phyloP scores from a whole-genome alignment of 2,329 filamentous ascomycete genomes.

The Thelonectria rubi region DNA sequence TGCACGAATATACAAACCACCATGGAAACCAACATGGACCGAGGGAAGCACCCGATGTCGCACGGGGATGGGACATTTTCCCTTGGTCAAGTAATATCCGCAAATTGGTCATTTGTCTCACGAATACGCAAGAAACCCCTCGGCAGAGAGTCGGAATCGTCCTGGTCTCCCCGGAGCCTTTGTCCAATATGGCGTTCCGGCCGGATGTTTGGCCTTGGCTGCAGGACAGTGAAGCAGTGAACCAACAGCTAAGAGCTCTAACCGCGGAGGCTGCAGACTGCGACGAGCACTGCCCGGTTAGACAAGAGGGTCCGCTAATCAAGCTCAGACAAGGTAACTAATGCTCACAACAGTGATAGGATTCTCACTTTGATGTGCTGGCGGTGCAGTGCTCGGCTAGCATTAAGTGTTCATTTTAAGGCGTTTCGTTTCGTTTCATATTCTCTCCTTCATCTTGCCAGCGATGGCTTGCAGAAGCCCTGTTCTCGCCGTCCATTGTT shows the following conservation, averaged over 20 bases:
- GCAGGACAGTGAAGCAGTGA: background rate
- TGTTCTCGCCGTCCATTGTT: no score
- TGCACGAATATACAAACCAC: background rate
- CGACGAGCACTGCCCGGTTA: background rate
- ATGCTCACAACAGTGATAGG: background rate
- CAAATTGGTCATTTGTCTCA: background rate
- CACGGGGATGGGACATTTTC: slow-evolving; percentile 27
- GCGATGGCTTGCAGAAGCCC: background rate
- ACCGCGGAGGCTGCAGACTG: background rate
- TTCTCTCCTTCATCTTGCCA: background rate
- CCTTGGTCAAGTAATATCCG: background rate
- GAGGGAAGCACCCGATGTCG: slow-evolving; percentile 24
- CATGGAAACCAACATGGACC: background rate
- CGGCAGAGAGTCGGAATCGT: background rate
- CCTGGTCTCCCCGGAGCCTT: background rate
- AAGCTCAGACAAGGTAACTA: background rate
- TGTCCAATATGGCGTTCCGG: background rate
- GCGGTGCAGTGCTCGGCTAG: background rate
- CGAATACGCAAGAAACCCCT: background rate
- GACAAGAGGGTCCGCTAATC: background rate
- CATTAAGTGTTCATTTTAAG: background rate
- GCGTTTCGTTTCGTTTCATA: slow-evolving; percentile 21
- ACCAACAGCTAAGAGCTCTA: background rate
- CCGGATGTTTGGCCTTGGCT: background rate
- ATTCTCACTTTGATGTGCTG: background rate